These are phyloP conservation scores for Beauveria medogensis DNA, from an alignment of 2,329 filamentous ascomycete genomes.

Conservation along the genomic window DNA sequence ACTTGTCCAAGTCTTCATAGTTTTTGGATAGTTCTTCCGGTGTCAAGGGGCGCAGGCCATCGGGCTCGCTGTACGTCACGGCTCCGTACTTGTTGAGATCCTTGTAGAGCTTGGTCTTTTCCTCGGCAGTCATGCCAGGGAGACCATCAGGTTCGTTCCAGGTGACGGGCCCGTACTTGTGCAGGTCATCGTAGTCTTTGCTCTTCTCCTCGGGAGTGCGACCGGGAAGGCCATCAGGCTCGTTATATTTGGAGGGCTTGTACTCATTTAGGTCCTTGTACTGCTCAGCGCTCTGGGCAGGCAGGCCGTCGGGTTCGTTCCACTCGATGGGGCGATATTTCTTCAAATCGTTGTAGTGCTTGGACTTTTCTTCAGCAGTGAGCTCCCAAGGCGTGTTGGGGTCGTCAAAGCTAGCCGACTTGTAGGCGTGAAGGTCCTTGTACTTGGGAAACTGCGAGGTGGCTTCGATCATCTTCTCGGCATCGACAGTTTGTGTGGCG, in stretches of 20 bases:
- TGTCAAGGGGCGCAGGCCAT: slow-evolving; percentile 22
- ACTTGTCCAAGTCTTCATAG: slow-evolving; percentile 34
- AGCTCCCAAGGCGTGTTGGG: slow-evolving; percentile 19
- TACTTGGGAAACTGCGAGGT: slow-evolving; percentile 23
- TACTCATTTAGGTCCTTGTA: slow-evolving; percentile 24
- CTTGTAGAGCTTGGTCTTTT: slow-evolving; percentile 28
- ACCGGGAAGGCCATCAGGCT: slow-evolving; percentile 18
- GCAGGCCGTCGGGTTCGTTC: slow-evolving; percentile 15
- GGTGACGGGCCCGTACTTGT: slow-evolving; percentile 19
- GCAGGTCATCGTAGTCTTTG: slow-evolving; percentile 27
- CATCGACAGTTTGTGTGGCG: slow-evolving; percentile 8
- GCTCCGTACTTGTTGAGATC: slow-evolving; percentile 27
- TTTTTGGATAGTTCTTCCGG: slow-evolving; percentile 27
- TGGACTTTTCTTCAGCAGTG: slow-evolving; percentile 20
- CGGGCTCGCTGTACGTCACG: slow-evolving; percentile 23
- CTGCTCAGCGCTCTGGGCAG: slow-evolving; percentile 12
- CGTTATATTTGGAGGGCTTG: slow-evolving; percentile 21
- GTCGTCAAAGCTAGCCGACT: slow-evolving; percentile 21
- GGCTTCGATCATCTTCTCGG: slow-evolving; percentile 19
- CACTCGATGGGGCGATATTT: slow-evolving; percentile 20
- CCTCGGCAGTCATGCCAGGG: slow-evolving; percentile 20
- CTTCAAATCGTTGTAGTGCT: slow-evolving; percentile 21
- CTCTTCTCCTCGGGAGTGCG: slow-evolving; percentile 19
- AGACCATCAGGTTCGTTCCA: slow-evolving; percentile 23
- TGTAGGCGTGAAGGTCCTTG: slow-evolving; percentile 28